A percentile compares a stretch with the other conserved stretches of the same genome.
Evolutionary conservation across 441 rosid genomes (phyloP).

Genomic region (Eruca vesicaria): DNA sequence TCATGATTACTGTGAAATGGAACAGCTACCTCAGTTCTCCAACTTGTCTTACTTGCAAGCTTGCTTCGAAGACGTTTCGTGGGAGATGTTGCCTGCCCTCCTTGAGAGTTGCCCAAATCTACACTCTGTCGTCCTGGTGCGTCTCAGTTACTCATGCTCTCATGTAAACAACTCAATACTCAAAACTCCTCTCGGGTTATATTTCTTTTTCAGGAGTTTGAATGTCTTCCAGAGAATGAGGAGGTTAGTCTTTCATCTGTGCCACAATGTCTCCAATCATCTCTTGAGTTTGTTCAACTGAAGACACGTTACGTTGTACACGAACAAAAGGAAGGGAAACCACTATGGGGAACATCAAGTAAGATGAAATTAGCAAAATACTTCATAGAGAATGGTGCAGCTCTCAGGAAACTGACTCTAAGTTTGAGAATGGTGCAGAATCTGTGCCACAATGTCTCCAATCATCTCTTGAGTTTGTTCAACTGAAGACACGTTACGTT

Average conservation of each 20-base stretch:
- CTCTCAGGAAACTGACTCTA: too few relatives aligned
- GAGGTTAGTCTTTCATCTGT: neutral
- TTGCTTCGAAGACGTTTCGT: neutral
- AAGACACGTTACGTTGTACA: neutral
- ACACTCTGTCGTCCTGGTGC: neutral
- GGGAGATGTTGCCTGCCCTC: neutral
- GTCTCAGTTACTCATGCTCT: neutral
- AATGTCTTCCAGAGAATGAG: neutral
- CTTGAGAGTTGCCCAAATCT: neutral
- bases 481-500: neutral
- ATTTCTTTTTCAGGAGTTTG: neutral
- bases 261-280: neutral
- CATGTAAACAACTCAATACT: neutral
- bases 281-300: neutral
- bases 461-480: conserved; percentile 21
- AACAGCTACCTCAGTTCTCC: neutral
- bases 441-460: conserved; percentile 20
- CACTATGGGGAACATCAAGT: neutral
- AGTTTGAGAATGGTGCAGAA: neutral
- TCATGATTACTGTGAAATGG: neutral
- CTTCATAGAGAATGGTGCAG: too few relatives aligned
- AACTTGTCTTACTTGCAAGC: neutral
- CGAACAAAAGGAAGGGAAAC: neutral
- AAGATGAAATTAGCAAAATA: neutral
- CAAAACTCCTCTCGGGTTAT: neutral